These are phyloP conservation scores for Datura wrightii DNA, from an alignment of 257 asterid species.

Conservation along the genomic window DNA sequence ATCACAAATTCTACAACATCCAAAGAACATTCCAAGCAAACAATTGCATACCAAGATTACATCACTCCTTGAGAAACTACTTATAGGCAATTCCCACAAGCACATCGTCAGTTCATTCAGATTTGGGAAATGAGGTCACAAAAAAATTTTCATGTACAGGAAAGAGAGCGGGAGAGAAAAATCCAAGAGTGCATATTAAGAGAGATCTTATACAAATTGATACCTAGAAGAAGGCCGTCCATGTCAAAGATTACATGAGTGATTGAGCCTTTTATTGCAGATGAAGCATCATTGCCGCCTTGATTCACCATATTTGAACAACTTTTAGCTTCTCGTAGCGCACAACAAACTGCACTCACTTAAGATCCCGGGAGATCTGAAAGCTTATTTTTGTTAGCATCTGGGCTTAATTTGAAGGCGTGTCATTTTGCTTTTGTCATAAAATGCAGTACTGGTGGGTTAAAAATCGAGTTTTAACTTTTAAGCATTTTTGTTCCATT, in stretches of 20 bases:
- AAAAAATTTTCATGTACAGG: neutral
- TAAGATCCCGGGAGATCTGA: neutral
- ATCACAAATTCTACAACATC: neutral
- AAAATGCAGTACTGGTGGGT: too few species aligned
- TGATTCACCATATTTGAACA: conserved; percentile 52
- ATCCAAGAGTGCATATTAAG: neutral
- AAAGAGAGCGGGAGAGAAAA: neutral
- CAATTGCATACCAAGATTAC: neutral
- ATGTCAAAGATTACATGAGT: conserved; percentile 93
- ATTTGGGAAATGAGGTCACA: neutral
- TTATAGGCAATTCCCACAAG: neutral
- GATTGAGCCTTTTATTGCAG: conserved; percentile 52
- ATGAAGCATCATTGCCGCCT: conserved; percentile 31
- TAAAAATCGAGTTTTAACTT: too few species aligned
- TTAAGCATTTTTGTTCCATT: too few species aligned
- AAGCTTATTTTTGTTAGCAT: neutral
- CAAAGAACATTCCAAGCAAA: neutral
- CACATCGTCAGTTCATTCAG: conserved; percentile 7
- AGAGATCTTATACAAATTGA: neutral
- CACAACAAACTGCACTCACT: neutral
- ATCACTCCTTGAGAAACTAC: neutral
- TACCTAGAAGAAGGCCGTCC: conserved; percentile 97
- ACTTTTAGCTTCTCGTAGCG: neutral
- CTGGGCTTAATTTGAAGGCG: neutral
- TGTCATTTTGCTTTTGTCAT: too few species aligned